Base-by-base conservation (phyloP, 1,284 basidiomycete species). In the Kalmanozyma brasiliensis region DNA sequence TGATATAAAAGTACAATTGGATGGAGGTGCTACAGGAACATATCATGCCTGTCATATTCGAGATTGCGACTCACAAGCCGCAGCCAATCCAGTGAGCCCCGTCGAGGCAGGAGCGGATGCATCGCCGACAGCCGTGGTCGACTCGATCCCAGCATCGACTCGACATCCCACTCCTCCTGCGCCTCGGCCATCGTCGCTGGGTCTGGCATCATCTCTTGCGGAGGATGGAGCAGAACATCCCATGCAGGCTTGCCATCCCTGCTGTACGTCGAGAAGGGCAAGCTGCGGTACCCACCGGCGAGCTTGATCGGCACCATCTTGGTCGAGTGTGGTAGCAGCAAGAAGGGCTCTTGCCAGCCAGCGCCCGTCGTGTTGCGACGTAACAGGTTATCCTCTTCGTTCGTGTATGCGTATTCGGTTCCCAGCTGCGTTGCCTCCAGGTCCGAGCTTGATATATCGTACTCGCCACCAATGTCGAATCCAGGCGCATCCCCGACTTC, bases 131-230 rank as follows among this genome's bases (percentile, higher is more conserved):
- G 41, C 26, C 58, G 44, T 16, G 64, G 64, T 33, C 35, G 52
- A 37, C 37, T 47, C 13, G 53, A 46, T 4, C 64, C 57, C 9
- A 67, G 41, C 49, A 61, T 57, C 22, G 58, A 52, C 32, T 67
- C 64, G 35, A 67, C 58, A 19, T 67, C 64, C 58, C 64, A 67
- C 23, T 61, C 58, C 8, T 67, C 58, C 26, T 67, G 52, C n/a
- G 49, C 58, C 16, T 57, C 49, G 10, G 6, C 38, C 52, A 48
- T 40, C 19, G 37, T 26, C 6, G 41, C 44, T 19, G 41, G 32
- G 23, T 57, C 41, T 0, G 44, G 49, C 52, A 52, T 36, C 7
- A 61, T 41, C 19, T 58, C 49, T 9, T 37, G 10, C 4, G 64
- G 53, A 5, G 64, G 64, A 14, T 67, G 23, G 33, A 67, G 19